phyloP scores from a whole-genome alignment of 768 basidiomycete species.

The Lyophyllum decastes region DNA sequence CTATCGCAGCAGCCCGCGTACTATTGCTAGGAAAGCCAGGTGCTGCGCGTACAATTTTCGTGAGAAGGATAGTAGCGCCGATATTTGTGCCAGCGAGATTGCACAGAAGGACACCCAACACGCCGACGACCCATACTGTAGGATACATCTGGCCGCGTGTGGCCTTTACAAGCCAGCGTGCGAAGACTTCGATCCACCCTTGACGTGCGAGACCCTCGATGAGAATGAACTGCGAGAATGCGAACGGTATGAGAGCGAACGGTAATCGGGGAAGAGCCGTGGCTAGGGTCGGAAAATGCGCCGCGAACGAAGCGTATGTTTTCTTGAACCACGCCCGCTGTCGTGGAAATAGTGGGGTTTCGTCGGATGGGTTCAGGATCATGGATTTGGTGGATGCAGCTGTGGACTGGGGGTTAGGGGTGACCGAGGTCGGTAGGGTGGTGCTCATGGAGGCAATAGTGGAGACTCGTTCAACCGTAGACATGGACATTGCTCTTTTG shows the following conservation, averaged over 20 bases:
- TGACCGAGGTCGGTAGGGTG: slow-evolving; percentile 1
- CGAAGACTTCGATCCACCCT: slow-evolving; percentile 95
- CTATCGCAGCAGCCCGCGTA: slow-evolving; percentile 59
- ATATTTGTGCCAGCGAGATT: slow-evolving; percentile 27
- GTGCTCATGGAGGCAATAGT: slow-evolving; percentile 20
- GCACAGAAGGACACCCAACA: slow-evolving; percentile 24
- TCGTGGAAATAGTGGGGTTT: slow-evolving; percentile 17
- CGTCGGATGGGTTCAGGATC: slow-evolving; percentile 1
- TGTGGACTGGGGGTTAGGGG: slow-evolving; percentile 4
- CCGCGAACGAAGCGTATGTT: slow-evolving; percentile 21
- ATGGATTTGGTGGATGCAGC: slow-evolving; percentile 4
- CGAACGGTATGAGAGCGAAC: slow-evolving; percentile 85
- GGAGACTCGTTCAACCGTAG: slow-evolving; percentile 14
- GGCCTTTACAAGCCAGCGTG: slow-evolving; percentile 28
- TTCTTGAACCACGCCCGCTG: slow-evolving; percentile 17
- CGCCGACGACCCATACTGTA: slow-evolving; percentile 23
- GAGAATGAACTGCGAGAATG: slow-evolving; percentile 93
- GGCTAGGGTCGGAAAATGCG: slow-evolving; percentile 72
- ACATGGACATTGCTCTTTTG: slow-evolving; percentile 27
- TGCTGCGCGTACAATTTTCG: slow-evolving; percentile 71
- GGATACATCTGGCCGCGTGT: slow-evolving; percentile 19
- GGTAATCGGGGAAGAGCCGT: slow-evolving; percentile 72
- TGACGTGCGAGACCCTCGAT: slow-evolving; percentile 80
- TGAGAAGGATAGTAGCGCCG: slow-evolving; percentile 65
- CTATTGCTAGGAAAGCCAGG: slow-evolving; percentile 33